phyloP scores from a whole-genome alignment of 441 rosid species.

The Bruguiera hainesii region DNA sequence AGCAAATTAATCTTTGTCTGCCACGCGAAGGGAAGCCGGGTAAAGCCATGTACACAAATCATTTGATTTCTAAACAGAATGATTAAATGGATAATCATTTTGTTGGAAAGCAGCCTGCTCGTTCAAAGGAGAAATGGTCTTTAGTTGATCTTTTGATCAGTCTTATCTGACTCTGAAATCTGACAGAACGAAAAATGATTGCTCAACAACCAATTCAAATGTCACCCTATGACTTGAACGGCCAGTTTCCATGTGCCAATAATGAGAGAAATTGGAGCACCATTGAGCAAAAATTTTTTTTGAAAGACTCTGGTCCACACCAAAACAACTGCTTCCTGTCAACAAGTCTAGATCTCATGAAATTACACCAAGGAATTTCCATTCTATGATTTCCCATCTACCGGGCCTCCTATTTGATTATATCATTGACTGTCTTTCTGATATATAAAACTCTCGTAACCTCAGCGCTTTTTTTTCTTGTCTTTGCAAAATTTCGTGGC shows the following conservation, averaged over 20 bases:
- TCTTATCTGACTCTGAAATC: not conserved
- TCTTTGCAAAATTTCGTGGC: too few species aligned
- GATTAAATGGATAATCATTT: slow-evolving; percentile 7
- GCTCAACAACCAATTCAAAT: slow-evolving; percentile 21
- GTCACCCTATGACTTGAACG: not conserved
- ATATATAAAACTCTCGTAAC: too few species aligned
- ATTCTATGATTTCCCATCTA: not conserved
- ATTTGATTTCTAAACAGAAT: not conserved
- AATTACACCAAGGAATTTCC: not conserved
- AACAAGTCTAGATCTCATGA: not conserved
- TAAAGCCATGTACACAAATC: not conserved
- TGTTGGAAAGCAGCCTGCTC: not conserved
- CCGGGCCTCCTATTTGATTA: too few species aligned
- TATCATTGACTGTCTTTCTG: too few species aligned
- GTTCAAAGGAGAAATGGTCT: slow-evolving; percentile 9
- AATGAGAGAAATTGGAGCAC: too few species aligned
- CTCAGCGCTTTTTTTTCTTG: too few species aligned
- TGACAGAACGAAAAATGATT: slow-evolving; percentile 4
- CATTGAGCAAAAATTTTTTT: too few species aligned
- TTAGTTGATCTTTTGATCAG: slow-evolving; percentile 9
- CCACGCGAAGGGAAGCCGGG: not conserved
- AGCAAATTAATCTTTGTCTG: not conserved
- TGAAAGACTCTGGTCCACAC: not conserved
- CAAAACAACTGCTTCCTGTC: not conserved
- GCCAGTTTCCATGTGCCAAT: not conserved